Evolutionary conservation across 176 grass and related monocot species (phyloP).

Genomic region (Aegilops speltoides): DNA sequence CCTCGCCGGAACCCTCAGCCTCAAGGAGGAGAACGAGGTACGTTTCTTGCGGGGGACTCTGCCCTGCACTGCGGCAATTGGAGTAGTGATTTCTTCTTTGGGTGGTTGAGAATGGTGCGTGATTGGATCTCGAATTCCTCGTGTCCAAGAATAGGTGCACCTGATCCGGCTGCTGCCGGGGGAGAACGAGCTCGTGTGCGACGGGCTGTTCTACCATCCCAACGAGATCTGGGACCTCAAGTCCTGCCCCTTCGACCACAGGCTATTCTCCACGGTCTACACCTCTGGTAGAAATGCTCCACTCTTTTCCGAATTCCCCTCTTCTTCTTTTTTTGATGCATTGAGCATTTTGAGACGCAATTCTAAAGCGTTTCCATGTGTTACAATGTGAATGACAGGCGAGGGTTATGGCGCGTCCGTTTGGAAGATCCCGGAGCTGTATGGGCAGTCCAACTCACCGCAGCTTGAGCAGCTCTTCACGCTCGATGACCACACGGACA

Average conservation of each 20-base stretch:
- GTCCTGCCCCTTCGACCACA: slow-evolving; percentile 90
- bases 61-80: background rate
- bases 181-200: slow-evolving; percentile 80
- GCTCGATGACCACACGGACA: slow-evolving; percentile 57
- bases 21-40: slow-evolving; percentile 97
- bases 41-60: slow-evolving; percentile 3
- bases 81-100: background rate
- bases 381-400: slow-evolving; percentile 44
- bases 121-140: slow-evolving; percentile 35
- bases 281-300: slow-evolving; percentile 70
- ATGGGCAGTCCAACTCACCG: slow-evolving; percentile 71
- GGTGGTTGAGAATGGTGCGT: background rate
- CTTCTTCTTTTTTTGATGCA: background rate
- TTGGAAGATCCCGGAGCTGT: slow-evolving; percentile 79
- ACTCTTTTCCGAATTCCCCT: background rate
- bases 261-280: slow-evolving; percentile 86
- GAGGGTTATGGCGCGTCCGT: slow-evolving; percentile 82
- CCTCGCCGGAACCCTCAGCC: slow-evolving; percentile 94
- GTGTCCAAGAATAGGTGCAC: slow-evolving; percentile 64
- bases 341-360: background rate
- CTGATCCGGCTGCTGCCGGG: slow-evolving; percentile 79
- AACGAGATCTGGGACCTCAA: slow-evolving; percentile 99
- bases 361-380: background rate
- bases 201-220: slow-evolving; percentile 95
- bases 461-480: slow-evolving; percentile 75